A percentile compares a stretch with the other conserved stretches of the same genome.
Evolutionary conservation across 2,329 filamentous ascomycete species (phyloP).

Genomic region (Falciphora oryzae): DNA sequence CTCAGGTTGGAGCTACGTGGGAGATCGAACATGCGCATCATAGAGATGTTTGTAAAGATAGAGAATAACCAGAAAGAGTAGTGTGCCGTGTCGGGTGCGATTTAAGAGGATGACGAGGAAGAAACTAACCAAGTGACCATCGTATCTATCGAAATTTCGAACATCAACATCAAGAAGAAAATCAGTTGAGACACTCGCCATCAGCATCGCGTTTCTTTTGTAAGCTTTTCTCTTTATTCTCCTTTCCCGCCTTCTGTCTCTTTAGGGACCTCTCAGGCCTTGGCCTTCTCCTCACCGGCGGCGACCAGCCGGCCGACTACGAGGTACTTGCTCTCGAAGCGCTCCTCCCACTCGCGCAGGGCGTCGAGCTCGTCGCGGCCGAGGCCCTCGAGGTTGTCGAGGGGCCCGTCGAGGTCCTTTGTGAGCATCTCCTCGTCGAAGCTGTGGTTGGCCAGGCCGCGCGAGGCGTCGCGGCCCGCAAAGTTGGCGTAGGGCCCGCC

Average conservation of each 20-base stretch:
- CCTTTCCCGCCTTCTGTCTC: background rate
- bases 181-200: no score
- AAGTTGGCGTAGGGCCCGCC: slow-evolving; percentile 96
- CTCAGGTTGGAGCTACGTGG: no score
- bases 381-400: slow-evolving; percentile 71
- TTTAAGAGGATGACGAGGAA: background rate
- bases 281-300: slow-evolving; percentile 32
- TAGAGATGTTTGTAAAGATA: no score
- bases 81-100: no score
- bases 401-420: slow-evolving; percentile 75
- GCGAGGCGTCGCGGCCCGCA: slow-evolving; percentile 82
- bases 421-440: slow-evolving; percentile 97
- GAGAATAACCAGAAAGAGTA: background rate
- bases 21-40: no score
- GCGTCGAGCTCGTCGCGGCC: slow-evolving; percentile 74
- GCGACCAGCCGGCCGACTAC: slow-evolving; percentile 83
- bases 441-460: slow-evolving; percentile 82
- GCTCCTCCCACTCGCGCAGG: slow-evolving; percentile 84
- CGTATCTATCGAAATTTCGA: background rate
- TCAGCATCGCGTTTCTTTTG: no score
- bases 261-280: slow-evolving; percentile 12
- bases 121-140: background rate
- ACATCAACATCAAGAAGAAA: background rate
- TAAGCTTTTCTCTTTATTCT: background rate
- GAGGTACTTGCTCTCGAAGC: slow-evolving; percentile 89